Percentiles rank a stretch among this genome's conserved stretches.
Conservation (phyloP, 768 basidiomycete genomes). For the Amyloporia xantha region DNA sequence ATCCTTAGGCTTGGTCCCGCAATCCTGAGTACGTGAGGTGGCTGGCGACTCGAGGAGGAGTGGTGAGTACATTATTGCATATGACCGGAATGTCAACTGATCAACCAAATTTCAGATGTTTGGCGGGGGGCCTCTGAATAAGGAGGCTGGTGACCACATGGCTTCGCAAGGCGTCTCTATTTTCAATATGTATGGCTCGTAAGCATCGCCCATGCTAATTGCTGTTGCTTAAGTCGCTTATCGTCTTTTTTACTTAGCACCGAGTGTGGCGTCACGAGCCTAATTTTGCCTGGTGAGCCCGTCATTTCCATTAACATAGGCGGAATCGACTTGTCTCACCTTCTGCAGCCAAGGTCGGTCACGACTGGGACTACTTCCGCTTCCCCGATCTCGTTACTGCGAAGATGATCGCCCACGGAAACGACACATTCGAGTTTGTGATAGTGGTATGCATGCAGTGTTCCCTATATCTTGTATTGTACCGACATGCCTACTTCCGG, state of each 20-base stretch:
- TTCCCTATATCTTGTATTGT: neutral
- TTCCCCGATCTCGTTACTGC: conserved; percentile 6
- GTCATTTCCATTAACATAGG: neutral
- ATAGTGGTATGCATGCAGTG: conserved; percentile 8
- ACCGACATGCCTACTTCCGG: neutral
- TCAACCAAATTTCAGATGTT: neutral
- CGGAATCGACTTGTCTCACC: neutral
- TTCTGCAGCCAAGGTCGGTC: conserved; percentile 7
- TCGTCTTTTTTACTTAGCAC: neutral
- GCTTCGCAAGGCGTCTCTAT: neutral
- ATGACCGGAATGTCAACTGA: neutral
- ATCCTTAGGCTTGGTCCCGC: conserved; percentile 12
- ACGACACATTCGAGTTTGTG: conserved; percentile 15
- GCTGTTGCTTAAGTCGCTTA: neutral
- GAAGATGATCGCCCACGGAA: conserved; percentile 10
- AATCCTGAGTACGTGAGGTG: conserved; percentile 11
- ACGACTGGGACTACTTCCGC: conserved; percentile 20
- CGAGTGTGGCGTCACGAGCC: neutral
- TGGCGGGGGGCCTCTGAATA: neutral
- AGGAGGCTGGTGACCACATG: neutral
- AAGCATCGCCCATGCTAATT: neutral
- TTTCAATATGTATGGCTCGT: conserved; percentile 1
- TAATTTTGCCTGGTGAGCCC: neutral
- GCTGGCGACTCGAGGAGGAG: conserved; percentile 12
- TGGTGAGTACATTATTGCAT: conserved; percentile 7